These are phyloP conservation scores for Syzygium grande DNA, from an alignment of 345 rosid genomes.

Conservation along the genomic window DNA sequence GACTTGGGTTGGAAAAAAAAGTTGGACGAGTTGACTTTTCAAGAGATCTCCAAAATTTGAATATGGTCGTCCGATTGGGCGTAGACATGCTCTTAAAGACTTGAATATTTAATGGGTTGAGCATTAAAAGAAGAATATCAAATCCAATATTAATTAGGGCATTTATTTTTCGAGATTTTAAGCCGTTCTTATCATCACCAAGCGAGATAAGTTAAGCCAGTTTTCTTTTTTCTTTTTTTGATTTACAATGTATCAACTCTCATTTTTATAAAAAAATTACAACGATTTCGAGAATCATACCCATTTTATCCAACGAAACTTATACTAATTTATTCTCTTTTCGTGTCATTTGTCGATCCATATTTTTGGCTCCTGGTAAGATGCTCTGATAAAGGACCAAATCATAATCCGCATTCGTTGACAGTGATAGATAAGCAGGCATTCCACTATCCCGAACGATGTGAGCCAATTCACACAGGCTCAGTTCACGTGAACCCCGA, in stretches of 20 bases:
- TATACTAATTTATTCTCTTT: background rate
- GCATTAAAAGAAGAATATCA: background rate
- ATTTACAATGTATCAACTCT: background rate
- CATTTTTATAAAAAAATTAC: background rate
- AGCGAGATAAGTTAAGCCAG: background rate
- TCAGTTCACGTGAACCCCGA: background rate
- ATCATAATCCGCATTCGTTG: background rate
- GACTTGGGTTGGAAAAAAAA: background rate
- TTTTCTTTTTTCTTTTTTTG: background rate
- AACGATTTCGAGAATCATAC: background rate
- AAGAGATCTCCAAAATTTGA: background rate
- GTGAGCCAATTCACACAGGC: background rate
- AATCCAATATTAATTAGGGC: background rate
- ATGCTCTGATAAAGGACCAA: background rate
- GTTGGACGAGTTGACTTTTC: background rate
- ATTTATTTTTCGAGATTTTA: background rate
- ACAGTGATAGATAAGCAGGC: background rate
- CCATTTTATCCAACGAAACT: background rate
- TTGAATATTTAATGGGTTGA: background rate
- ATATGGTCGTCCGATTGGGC: background rate
- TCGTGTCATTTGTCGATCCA: background rate
- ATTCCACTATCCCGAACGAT: background rate
- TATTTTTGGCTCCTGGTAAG: background rate
- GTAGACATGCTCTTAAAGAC: background rate
- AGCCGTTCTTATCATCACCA: background rate